Evolutionary conservation across 306 rosid genomes (phyloP).

Genomic region (Cucurbita ficifolia): DNA sequence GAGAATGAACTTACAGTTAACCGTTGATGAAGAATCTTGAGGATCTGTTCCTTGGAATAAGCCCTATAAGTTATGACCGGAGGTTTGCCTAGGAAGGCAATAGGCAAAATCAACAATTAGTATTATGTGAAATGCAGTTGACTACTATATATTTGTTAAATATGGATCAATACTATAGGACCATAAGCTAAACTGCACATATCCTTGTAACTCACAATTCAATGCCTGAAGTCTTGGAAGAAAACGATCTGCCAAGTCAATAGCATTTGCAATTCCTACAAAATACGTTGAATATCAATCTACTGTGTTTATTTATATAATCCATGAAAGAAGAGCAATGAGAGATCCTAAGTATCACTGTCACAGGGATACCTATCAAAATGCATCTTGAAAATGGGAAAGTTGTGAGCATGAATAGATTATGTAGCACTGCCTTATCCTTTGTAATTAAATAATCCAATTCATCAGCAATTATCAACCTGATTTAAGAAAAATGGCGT

Average conservation of each 20-base stretch:
- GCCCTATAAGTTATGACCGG: constrained; percentile 58
- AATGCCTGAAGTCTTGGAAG: constrained; percentile 78
- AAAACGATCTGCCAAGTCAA: constrained; percentile 85
- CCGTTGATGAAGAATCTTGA: constrained; percentile 69
- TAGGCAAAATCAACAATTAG: background rate
- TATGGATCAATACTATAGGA: background rate
- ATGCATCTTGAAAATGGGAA: constrained; percentile 78
- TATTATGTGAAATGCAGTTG: background rate
- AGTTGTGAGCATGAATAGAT: constrained; percentile 86
- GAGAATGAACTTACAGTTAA: constrained; percentile 37
- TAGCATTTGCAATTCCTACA: constrained; percentile 89
- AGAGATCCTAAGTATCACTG: background rate
- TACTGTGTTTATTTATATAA: background rate
- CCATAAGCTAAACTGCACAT: background rate
- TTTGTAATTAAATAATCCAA: constrained; percentile 82
- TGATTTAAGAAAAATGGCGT: constrained; percentile 13
- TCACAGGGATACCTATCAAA: constrained; percentile 41
- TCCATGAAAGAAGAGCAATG: background rate
- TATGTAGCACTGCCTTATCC: constrained; percentile 78
- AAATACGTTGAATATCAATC: background rate
- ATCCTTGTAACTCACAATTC: constrained; percentile 49
- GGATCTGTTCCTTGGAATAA: constrained; percentile 68
- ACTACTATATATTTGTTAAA: background rate
- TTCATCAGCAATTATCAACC: constrained; percentile 77
- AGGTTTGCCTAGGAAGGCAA: constrained; percentile 56